Percentiles rank a stretch among this genome's conserved stretches.
phyloP scores from a whole-genome alignment of 176 grass and related monocot genomes.

The Musa beccarii region DNA sequence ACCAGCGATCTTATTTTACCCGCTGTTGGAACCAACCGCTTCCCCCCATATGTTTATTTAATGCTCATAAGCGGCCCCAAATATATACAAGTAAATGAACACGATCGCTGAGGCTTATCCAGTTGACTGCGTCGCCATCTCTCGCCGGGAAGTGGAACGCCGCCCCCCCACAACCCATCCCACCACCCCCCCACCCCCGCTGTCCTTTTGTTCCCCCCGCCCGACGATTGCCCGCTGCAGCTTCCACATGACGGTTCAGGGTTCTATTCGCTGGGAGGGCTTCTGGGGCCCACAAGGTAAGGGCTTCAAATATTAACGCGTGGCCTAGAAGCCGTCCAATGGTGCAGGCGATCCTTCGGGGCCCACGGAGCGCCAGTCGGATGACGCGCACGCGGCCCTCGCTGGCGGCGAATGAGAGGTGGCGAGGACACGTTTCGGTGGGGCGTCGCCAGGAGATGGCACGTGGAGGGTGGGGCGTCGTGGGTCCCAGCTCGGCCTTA shows the following conservation, averaged over 20 bases:
- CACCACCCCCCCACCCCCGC: background rate
- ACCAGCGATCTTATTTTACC: background rate
- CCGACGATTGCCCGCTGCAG: background rate
- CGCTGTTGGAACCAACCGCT: no score
- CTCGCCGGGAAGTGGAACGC: background rate
- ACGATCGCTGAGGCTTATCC: background rate
- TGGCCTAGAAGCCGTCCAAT: no score
- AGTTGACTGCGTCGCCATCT: background rate
- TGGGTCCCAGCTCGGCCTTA: background rate
- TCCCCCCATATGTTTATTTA: background rate
- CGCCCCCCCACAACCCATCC: background rate
- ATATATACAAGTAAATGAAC: background rate
- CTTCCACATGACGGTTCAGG: background rate
- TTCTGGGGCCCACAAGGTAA: background rate
- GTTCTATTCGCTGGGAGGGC: no score
- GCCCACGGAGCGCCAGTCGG: no score
- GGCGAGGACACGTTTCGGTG: background rate
- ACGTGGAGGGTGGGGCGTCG: background rate
- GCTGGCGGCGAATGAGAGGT: background rate
- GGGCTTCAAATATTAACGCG: no score
- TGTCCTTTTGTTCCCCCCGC: background rate
- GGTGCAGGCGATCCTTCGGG: no score
- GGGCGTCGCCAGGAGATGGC: background rate
- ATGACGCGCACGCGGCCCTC: background rate
- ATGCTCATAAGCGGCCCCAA: background rate